Percentiles rank a stretch among this genome's conserved stretches.
Conservation (phyloP, 805 yeast species). For the Nakazawaea populi region DNA sequence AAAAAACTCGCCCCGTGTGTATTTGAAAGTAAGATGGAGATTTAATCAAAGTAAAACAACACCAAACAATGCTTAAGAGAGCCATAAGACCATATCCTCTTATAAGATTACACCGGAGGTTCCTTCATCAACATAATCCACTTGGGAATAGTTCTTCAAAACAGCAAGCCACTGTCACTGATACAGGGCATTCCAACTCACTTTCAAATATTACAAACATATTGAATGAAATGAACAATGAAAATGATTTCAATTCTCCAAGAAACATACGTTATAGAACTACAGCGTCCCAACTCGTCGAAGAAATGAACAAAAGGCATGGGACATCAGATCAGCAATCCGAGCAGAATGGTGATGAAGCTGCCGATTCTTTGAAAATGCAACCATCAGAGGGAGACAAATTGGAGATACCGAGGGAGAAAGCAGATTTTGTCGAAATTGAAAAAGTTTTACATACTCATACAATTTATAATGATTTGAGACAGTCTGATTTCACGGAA, state of each 20-base stretch:
- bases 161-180: no score
- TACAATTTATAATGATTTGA: constrained; percentile 47
- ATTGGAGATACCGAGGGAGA: neutral
- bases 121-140: neutral
- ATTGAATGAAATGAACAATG: constrained; percentile 8
- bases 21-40: no score
- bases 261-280: constrained; percentile 2
- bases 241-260: neutral
- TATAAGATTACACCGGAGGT: neutral
- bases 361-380: neutral
- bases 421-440: constrained; percentile 14
- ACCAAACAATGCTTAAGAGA: neutral
- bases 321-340: neutral
- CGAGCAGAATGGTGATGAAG: neutral
- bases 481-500: constrained; percentile 51
- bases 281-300: constrained; percentile 6
- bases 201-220: constrained; percentile 6
- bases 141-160: neutral
- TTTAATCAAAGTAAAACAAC: no score
- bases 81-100: neutral
- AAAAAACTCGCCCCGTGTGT: no score
- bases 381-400: neutral
- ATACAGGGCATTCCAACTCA: no score
- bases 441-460: constrained; percentile 55
- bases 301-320: constrained; percentile 4